Conservation (phyloP, 192 early-diverging fungal genomes). For the Spinellus fusiger region DNA sequence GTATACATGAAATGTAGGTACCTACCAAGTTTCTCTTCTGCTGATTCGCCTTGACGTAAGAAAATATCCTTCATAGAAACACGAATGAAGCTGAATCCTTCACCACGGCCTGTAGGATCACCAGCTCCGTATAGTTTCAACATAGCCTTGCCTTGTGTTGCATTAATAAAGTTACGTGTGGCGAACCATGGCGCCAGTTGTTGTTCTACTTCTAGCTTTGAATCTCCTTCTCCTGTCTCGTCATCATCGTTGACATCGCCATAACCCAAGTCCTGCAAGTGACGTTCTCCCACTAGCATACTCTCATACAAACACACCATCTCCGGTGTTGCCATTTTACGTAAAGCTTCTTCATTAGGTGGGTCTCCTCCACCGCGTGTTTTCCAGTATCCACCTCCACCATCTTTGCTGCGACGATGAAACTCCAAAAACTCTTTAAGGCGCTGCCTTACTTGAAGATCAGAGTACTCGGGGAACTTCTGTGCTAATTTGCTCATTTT, state of each 20-base stretch:
- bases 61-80: conserved; percentile 98
- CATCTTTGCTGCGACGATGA: conserved; percentile 58
- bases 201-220: conserved; percentile 80
- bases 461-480: conserved; percentile 81
- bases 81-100: conserved; percentile 97
- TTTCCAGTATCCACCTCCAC: conserved; percentile 89
- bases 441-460: conserved; percentile 82
- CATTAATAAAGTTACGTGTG: conserved; percentile 93
- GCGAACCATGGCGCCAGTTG: conserved; percentile 92
- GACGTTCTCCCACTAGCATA: conserved; percentile 87
- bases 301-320: conserved; percentile 94
- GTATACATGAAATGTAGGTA: not conserved
- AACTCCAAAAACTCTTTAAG: conserved; percentile 97
- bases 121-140: conserved; percentile 92
- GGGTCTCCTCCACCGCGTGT: conserved; percentile 63
- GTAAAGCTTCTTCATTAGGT: conserved; percentile 83
- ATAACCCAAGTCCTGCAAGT: conserved; percentile 87
- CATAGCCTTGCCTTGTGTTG: conserved; percentile 91
- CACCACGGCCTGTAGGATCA: conserved; percentile 91
- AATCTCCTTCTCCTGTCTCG: conserved; percentile 63
- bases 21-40: conserved; percentile 67
- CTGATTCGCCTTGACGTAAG: conserved; percentile 76
- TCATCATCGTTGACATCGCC: conserved; percentile 65
- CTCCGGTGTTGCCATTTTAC: conserved; percentile 89
- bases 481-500: conserved; percentile 72